Evolutionary conservation across 140 eudicot species (phyloP).

Genomic region (Cichorium intybus): DNA sequence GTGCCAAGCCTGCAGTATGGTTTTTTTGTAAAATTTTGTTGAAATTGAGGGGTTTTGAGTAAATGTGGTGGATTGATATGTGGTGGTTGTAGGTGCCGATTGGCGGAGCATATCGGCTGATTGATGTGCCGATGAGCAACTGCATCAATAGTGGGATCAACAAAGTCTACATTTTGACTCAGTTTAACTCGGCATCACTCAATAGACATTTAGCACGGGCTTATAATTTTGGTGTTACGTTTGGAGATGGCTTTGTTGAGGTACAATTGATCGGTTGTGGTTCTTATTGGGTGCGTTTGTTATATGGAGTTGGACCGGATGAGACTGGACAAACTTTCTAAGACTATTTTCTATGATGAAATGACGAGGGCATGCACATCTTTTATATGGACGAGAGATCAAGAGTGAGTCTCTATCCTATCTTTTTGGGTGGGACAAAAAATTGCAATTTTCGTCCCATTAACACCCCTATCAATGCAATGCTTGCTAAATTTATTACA

Average conservation of each 20-base stretch:
- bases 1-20: constrained; percentile 95
- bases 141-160: constrained; percentile 95
- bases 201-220: constrained; percentile 91
- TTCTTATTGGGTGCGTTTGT: not conserved
- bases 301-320: not conserved
- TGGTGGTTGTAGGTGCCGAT: constrained; percentile 70
- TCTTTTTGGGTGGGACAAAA: not conserved
- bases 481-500: no score
- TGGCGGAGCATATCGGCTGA: constrained; percentile 93
- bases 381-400: not conserved
- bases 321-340: no score
- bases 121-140: constrained; percentile 99
- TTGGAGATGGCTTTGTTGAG: constrained; percentile 96
- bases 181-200: constrained; percentile 93
- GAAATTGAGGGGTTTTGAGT: not conserved
- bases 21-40: constrained; percentile 5
- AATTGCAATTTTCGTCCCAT: not conserved
- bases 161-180: constrained; percentile 91
- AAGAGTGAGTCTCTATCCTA: not conserved
- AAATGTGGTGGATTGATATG: constrained; percentile 19
- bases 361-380: not conserved
- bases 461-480: no score
- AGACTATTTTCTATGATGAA: not conserved
- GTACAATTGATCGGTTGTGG: constrained; percentile 24
- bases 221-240: constrained; percentile 74